Conservation (phyloP, 345 rosid genomes). For the Populus davidiana region DNA sequence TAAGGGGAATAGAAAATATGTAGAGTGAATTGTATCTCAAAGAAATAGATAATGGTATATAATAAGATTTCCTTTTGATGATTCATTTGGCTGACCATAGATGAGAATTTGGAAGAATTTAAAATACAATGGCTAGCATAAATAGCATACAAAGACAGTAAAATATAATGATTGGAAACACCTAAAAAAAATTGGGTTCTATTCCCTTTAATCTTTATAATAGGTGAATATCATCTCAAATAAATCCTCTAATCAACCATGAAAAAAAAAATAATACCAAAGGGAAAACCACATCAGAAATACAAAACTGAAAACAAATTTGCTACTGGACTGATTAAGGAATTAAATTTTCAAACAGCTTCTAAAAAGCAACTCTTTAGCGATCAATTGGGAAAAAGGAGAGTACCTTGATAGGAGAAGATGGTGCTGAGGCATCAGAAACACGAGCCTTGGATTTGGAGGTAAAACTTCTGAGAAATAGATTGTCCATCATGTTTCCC, state of each 20-base stretch:
- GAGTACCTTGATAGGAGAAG: conserved; percentile 75
- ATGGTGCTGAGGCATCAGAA: conserved; percentile 61
- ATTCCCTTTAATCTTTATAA: not conserved
- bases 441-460: conserved; percentile 60
- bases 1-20: not conserved
- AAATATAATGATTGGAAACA: not conserved
- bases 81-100: not conserved
- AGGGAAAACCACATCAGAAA: not conserved
- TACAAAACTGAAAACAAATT: not conserved
- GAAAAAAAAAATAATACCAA: not conserved
- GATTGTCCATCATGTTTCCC: conserved; percentile 85
- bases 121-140: not conserved
- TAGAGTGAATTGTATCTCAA: not conserved
- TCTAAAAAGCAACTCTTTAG: not conserved
- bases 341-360: not conserved
- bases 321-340: not conserved
- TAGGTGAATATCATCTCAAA: not conserved
- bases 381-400: not conserved
- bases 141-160: not conserved
- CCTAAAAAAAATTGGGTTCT: not conserved
- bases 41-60: not conserved
- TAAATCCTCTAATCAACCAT: not conserved
- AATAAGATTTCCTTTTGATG: not conserved
- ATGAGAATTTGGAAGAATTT: not conserved
- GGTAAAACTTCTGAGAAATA: conserved; percentile 73